phyloP scores from a whole-genome alignment of 352 stramenopile genomes.

The Phytophthora citricola region DNA sequence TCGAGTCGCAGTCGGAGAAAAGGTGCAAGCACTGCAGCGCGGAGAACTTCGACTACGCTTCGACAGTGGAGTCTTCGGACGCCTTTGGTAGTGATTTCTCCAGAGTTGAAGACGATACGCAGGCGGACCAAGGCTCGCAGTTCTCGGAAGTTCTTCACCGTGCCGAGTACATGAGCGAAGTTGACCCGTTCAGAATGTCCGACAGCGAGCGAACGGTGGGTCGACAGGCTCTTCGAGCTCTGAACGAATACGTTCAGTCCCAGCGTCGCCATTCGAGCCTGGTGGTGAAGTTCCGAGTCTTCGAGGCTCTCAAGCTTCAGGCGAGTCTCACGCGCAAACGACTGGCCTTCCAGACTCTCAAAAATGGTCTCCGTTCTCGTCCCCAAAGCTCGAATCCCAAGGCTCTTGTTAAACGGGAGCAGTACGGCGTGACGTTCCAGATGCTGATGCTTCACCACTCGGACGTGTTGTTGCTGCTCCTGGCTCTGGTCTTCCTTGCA shows the following conservation, averaged over 20 bases:
- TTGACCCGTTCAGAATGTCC: slow-evolving; percentile 17
- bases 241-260: slow-evolving; percentile 20
- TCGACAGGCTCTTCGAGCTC: slow-evolving; percentile 32
- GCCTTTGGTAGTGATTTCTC: slow-evolving; percentile 29
- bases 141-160: slow-evolving; percentile 61
- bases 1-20: not conserved
- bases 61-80: slow-evolving; percentile 36
- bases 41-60: slow-evolving; percentile 61
- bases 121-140: slow-evolving; percentile 61
- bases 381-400: not conserved
- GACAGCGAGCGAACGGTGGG: slow-evolving; percentile 29
- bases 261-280: slow-evolving; percentile 27
- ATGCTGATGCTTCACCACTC: slow-evolving; percentile 21
- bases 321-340: slow-evolving; percentile 48
- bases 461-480: slow-evolving; percentile 31
- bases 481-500: slow-evolving; percentile 32
- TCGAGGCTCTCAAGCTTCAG: slow-evolving; percentile 53
- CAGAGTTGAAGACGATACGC: slow-evolving; percentile 48
- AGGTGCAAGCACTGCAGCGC: slow-evolving; percentile 19
- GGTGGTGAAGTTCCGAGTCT: slow-evolving; percentile 50
- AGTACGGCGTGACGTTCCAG: slow-evolving; percentile 1
- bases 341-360: slow-evolving; percentile 52
- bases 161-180: slow-evolving; percentile 55
- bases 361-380: slow-evolving; percentile 25
- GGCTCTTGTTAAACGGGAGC: not conserved